Evolutionary conservation across 1,139 yeast species (phyloP).

Genomic region (Candida tropicalis): DNA sequence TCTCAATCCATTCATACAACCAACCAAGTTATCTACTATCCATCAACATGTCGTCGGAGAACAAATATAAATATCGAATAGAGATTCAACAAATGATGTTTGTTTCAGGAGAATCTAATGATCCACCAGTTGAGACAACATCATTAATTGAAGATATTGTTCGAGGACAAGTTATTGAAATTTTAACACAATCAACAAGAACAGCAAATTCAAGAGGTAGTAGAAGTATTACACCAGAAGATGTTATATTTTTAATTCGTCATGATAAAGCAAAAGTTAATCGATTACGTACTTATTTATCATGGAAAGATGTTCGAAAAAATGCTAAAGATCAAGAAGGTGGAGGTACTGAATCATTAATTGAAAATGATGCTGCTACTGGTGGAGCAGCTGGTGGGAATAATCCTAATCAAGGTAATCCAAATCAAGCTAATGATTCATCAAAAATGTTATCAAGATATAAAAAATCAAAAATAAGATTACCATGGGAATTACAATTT

Average conservation of each 20-base stretch:
- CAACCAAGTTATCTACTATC: no score
- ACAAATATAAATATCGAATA: conserved; percentile 73
- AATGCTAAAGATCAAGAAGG: conserved; percentile 95
- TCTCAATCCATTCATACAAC: no score
- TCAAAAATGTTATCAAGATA: conserved; percentile 61
- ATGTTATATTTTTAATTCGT: conserved; percentile 85
- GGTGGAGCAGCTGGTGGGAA: conserved; percentile 26
- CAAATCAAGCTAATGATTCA: conserved; percentile 40
- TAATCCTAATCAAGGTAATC: conserved; percentile 25
- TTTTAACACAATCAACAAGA: conserved; percentile 74
- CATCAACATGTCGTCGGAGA: conserved; percentile 26
- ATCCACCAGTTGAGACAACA: conserved; percentile 90
- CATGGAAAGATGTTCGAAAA: conserved; percentile 98
- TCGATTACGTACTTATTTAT: conserved; percentile 81
- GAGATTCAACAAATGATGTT: conserved; percentile 99
- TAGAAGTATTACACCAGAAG: conserved; percentile 87
- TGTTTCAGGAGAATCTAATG: conserved; percentile 93
- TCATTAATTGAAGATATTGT: conserved; percentile 93
- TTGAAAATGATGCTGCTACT: conserved; percentile 45
- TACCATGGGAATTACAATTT: conserved; percentile 95
- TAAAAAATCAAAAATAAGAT: conserved; percentile 76
- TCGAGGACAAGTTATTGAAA: conserved; percentile 90
- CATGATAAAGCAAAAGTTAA: conserved; percentile 96
- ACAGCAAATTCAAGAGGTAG: conserved; percentile 83
- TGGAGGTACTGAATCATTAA: conserved; percentile 66